Conservation (phyloP, 2,329 filamentous ascomycete species). For the Cladophialophora psammophila region DNA sequence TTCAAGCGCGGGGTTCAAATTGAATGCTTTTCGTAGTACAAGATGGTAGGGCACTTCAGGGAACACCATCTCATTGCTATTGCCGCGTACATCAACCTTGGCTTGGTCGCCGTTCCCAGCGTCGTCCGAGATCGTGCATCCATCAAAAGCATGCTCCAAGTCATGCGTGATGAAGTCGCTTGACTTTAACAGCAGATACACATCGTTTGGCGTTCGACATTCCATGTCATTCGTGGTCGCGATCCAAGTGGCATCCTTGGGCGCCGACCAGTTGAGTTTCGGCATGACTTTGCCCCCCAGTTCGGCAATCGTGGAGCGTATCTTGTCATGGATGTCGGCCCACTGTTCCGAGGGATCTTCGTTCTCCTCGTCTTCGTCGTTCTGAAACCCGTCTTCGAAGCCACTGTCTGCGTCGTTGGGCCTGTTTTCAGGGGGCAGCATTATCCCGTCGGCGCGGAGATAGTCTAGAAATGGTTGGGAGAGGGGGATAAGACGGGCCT, state of each 20-base stretch:
- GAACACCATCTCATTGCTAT: background rate
- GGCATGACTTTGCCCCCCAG: conserved; percentile 87
- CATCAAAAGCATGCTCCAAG: conserved; percentile 90
- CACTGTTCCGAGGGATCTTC: conserved; percentile 64
- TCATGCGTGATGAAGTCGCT: conserved; percentile 96
- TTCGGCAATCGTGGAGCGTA: conserved; percentile 78
- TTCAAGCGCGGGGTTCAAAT: conserved; percentile 87
- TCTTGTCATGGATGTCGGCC: conserved; percentile 76
- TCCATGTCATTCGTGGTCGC: conserved; percentile 86
- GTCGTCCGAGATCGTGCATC: conserved; percentile 57
- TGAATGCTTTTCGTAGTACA: conserved; percentile 86
- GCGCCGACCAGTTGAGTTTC: conserved; percentile 97
- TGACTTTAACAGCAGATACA: conserved; percentile 92
- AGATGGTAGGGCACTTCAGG: conserved; percentile 73
- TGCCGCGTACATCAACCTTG: background rate
- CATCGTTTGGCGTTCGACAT: conserved; percentile 85
- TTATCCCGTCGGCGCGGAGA: conserved; percentile 88
- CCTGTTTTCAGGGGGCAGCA: conserved; percentile 67
- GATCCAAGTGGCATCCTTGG: conserved; percentile 96
- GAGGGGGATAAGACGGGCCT: conserved; percentile 83
- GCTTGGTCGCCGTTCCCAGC: conserved; percentile 33
- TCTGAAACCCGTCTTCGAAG: conserved; percentile 61
- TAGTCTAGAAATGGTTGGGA: conserved; percentile 80
- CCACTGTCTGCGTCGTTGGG: conserved; percentile 58
- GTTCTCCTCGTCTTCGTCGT: conserved; percentile 61